Percentiles rank a stretch among this genome's conserved stretches.
phyloP scores from a whole-genome alignment of 805 yeast species.

The Lipomyces mesembrius region DNA sequence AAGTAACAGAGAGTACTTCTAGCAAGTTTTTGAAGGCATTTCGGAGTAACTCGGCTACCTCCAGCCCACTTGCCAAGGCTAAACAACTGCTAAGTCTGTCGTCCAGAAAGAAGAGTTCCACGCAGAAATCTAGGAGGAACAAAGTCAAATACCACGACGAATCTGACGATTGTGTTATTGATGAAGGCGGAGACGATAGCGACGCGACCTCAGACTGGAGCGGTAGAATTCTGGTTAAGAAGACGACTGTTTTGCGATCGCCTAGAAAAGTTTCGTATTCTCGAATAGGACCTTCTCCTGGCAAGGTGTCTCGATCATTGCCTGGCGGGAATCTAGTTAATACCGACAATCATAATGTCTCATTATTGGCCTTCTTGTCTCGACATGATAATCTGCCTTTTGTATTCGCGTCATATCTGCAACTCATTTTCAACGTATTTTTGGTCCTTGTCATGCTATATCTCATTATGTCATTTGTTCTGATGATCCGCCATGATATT shows the following conservation, averaged over 20 bases:
- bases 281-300: conserved; percentile 39
- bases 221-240: conserved; percentile 24
- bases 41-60: conserved; percentile 7
- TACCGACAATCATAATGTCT: background rate
- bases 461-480: conserved; percentile 56
- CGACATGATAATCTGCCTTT: conserved; percentile 51
- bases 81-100: conserved; percentile 10
- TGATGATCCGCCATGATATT: conserved; percentile 70
- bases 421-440: conserved; percentile 61
- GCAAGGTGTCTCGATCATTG: conserved; percentile 14
- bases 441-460: conserved; percentile 58
- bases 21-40: conserved; percentile 11
- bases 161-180: conserved; percentile 17
- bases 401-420: conserved; percentile 64
- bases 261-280: conserved; percentile 26
- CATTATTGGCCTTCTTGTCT: conserved; percentile 26
- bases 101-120: conserved; percentile 6
- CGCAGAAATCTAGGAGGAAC: conserved; percentile 11
- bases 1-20: conserved; percentile 3
- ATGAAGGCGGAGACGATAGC: conserved; percentile 16
- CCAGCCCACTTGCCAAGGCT: conserved; percentile 19
- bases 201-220: conserved; percentile 28
- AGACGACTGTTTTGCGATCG: conserved; percentile 28
- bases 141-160: background rate
- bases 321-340: background rate